Evolutionary conservation across 768 basidiomycete species (phyloP).

Genomic region (Tulasnella sp.): DNA sequence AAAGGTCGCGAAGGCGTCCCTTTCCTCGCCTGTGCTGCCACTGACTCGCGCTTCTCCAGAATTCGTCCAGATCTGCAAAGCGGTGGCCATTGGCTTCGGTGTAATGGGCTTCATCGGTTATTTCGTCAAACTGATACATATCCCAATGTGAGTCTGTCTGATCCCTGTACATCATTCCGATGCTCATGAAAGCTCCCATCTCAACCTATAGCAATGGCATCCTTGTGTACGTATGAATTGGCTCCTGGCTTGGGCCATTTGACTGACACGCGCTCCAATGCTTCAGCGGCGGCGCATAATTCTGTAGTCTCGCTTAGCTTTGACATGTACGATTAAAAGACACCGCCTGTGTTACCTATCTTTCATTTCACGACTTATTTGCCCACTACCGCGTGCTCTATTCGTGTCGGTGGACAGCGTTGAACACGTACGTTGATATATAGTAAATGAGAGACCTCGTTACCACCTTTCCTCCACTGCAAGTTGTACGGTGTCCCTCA

Average conservation of each 20-base stretch:
- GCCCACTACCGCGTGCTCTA: no score
- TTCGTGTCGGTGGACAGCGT: no score
- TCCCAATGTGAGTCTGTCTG: conserved; percentile 76
- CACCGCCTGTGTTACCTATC: not conserved
- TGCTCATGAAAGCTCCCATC: not conserved
- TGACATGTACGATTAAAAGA: not conserved
- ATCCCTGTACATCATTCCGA: not conserved
- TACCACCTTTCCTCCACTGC: not conserved
- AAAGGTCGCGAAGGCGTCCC: conserved; percentile 59
- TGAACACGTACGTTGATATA: no score
- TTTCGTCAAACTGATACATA: conserved; percentile 97
- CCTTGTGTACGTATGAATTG: conserved; percentile 6
- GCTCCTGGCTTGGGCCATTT: not conserved
- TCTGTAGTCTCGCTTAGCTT: not conserved
- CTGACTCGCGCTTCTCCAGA: conserved; percentile 47
- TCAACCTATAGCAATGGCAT: conserved; percentile 10
- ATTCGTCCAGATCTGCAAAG: conserved; percentile 90
- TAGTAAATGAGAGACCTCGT: no score
- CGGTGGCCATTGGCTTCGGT: conserved; percentile 94
- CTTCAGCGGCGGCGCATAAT: conserved; percentile 12
- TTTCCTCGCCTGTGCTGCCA: not conserved
- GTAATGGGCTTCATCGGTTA: conserved; percentile 99
- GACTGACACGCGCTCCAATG: not conserved
- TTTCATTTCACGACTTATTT: not conserved
- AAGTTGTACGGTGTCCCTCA: not conserved